These are phyloP conservation scores for Poterioochromonas sp. DNA, from an alignment of 352 stramenopile genomes.

Conservation along the genomic window DNA sequence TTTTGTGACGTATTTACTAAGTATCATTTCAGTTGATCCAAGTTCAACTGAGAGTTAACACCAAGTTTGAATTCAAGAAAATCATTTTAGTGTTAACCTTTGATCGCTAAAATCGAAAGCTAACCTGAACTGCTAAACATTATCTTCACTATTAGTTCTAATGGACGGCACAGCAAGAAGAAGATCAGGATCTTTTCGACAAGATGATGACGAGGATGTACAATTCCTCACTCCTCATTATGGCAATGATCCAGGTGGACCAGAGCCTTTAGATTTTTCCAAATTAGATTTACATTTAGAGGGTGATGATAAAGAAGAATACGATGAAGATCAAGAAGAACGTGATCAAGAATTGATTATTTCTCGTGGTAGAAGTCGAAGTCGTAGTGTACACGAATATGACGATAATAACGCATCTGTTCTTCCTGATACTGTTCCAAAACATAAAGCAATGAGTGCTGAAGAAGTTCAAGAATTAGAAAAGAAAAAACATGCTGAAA, in stretches of 20 bases:
- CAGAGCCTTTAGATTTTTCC: conserved; percentile 14
- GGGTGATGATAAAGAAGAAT: neutral
- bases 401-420: neutral
- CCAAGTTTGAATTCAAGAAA: no score
- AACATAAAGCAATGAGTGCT: no score
- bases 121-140: no score
- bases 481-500: neutral
- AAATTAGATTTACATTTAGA: neutral
- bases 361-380: conserved; percentile 9
- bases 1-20: no score
- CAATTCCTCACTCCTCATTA: neutral
- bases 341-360: neutral
- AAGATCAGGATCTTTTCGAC: neutral
- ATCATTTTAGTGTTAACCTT: no score
- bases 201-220: neutral
- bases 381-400: conserved; percentile 17
- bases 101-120: no score
- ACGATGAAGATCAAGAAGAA: neutral
- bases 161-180: no score
- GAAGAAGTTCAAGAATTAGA: neutral
- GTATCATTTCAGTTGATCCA: no score
- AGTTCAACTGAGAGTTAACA: no score
- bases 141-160: no score
- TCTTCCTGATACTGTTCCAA: no score
- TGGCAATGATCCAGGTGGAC: neutral